Percentiles rank a stretch among this genome's conserved stretches.
Conservation (phyloP, 305 asterid genomes). For the Ilex paraguariensis region DNA sequence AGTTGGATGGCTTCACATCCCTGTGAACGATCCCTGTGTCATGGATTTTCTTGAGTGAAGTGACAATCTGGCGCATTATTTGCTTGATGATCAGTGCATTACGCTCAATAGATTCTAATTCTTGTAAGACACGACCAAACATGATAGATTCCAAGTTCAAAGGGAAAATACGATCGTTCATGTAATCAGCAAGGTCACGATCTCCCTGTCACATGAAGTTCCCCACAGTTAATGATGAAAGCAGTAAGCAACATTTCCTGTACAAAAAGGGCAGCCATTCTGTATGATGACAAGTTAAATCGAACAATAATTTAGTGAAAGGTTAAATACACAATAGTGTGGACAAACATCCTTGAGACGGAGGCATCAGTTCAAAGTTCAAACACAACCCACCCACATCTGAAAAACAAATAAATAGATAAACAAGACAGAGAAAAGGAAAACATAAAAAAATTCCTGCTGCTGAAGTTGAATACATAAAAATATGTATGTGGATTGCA, state of each 20-base stretch:
- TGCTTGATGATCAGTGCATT: constrained; percentile 86
- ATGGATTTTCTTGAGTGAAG: constrained; percentile 86
- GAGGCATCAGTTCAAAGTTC: too few relatives aligned
- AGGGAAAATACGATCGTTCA: constrained; percentile 76
- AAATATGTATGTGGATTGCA: too few relatives aligned
- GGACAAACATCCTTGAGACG: too few relatives aligned
- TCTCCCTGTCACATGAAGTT: constrained; percentile 64
- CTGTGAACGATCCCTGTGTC: constrained; percentile 85
- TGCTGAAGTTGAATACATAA: too few relatives aligned
- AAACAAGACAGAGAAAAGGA: too few relatives aligned
- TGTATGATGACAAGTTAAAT: too few relatives aligned
- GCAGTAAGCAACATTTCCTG: neutral
- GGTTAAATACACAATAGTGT: too few relatives aligned
- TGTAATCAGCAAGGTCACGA: constrained; percentile 85
- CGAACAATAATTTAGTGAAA: too few relatives aligned
- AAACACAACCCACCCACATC: too few relatives aligned
- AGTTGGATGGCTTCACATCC: constrained; percentile 91
- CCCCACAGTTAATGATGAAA: constrained; percentile 4
- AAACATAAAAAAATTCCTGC: too few relatives aligned
- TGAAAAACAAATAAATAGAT: too few relatives aligned
- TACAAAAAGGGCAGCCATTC: neutral
- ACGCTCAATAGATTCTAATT: constrained; percentile 56
- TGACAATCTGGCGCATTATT: constrained; percentile 83
- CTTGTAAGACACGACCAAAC: constrained; percentile 84
- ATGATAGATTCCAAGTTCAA: constrained; percentile 70